Conservation (phyloP, 305 asterid species). For the Solanum chacoense region DNA sequence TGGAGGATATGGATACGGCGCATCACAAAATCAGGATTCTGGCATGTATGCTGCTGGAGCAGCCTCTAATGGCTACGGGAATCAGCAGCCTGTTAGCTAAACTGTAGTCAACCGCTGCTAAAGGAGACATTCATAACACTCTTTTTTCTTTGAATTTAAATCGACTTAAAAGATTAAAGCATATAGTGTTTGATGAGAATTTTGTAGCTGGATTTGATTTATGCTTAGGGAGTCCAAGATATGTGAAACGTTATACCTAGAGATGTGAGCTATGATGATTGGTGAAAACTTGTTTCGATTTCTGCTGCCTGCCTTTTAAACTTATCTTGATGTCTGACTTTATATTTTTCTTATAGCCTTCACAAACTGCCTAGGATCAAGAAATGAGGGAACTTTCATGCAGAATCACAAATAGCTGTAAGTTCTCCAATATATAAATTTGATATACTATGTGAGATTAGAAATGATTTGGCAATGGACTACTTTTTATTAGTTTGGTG, state of each 20-base stretch:
- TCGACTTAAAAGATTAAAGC: conserved; percentile 16
- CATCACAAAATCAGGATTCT: conserved; percentile 20
- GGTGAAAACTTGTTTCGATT: not conserved
- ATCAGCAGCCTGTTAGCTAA: conserved; percentile 66
- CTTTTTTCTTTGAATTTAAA: not conserved
- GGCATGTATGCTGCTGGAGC: conserved; percentile 30
- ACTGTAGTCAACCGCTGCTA: conserved; percentile 1
- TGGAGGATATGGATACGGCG: conserved; percentile 50
- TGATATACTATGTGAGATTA: not conserved
- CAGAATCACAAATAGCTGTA: not conserved
- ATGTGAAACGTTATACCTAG: not conserved
- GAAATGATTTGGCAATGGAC: not conserved
- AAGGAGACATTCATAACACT: conserved; percentile 13
- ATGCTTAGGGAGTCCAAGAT: conserved; percentile 9
- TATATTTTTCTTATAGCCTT: not conserved
- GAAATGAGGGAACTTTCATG: not conserved
- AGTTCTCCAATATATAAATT: not conserved
- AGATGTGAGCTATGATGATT: conserved; percentile 20
- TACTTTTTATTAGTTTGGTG: not conserved
- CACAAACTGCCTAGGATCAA: not conserved
- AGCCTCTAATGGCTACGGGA: conserved; percentile 47
- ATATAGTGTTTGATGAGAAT: conserved; percentile 36
- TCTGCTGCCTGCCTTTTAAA: not conserved
- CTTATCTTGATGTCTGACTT: not conserved
- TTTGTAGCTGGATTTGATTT: conserved; percentile 55